These are phyloP conservation scores for Puccinia horiana DNA, from an alignment of 1,284 basidiomycete species.

Conservation along the genomic window DNA sequence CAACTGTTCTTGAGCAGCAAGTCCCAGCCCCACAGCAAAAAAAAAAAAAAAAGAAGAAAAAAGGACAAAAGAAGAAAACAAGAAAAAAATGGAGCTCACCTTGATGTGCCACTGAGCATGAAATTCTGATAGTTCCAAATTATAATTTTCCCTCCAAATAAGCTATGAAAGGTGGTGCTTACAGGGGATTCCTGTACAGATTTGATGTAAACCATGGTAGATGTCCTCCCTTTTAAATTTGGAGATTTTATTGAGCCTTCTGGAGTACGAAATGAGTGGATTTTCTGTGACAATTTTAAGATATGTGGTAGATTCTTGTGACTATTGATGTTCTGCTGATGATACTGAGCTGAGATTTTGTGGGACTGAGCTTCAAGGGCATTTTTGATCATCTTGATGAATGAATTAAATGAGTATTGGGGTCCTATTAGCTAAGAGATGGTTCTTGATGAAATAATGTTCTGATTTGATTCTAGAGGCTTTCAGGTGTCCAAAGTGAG, in stretches of 20 bases:
- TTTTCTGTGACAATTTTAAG: not conserved
- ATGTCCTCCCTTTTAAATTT: too few relatives aligned
- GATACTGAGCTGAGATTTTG: not conserved
- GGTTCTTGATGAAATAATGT: not conserved
- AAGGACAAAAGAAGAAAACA: too few relatives aligned
- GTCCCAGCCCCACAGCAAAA: too few relatives aligned
- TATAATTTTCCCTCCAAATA: too few relatives aligned
- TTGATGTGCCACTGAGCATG: too few relatives aligned
- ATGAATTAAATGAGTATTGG: not conserved
- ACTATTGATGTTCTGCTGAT: not conserved
- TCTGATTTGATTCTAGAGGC: conserved; percentile 1
- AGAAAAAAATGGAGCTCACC: too few relatives aligned
- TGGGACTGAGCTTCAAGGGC: not conserved
- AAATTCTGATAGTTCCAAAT: too few relatives aligned
- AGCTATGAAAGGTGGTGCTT: too few relatives aligned
- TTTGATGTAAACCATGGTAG: too few relatives aligned
- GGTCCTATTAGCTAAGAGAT: not conserved
- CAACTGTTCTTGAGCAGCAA: too few relatives aligned
- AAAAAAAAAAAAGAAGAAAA: too few relatives aligned
- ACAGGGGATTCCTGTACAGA: too few relatives aligned
- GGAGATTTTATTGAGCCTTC: not conserved
- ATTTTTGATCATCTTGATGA: not conserved
- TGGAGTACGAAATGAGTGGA: not conserved
- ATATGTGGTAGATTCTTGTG: not conserved
- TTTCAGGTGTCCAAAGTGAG: not conserved